A percentile compares a stretch with the other conserved stretches of the same genome.
Conservation (phyloP, 108 stramenopile genomes). For the Aurantiochytrium sp. region DNA sequence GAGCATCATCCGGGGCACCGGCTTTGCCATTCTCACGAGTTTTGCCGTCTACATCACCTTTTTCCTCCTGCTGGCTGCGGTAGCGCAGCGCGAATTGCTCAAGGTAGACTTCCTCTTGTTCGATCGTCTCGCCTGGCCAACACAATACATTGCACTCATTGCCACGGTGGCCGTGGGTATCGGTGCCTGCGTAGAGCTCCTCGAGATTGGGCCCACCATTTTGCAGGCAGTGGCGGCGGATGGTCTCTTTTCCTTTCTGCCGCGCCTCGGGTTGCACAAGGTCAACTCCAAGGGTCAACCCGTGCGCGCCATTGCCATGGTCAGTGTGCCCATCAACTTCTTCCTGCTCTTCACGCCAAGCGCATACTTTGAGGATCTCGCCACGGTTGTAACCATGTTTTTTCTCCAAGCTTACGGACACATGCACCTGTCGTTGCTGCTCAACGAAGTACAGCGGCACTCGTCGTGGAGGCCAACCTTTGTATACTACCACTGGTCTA, state of each 20-base stretch:
- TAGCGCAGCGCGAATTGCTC: neutral
- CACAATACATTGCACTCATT: neutral
- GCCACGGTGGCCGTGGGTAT: neutral
- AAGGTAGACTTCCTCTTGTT: slow-evolving; percentile 12
- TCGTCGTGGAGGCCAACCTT: neutral
- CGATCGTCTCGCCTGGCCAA: neutral
- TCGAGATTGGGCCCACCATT: slow-evolving; percentile 1
- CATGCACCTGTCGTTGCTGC: neutral
- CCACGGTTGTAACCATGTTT: slow-evolving; percentile 2
- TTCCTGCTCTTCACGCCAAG: neutral
- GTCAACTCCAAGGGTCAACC: neutral
- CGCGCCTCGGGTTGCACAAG: neutral
- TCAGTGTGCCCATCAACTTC: neutral
- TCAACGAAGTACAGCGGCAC: slow-evolving; percentile 5
- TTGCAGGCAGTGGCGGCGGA: neutral
- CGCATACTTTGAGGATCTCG: neutral
- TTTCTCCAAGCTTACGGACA: neutral
- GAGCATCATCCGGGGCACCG: neutral
- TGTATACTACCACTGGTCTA: slow-evolving; percentile 14
- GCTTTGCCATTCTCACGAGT: neutral
- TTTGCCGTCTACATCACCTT: neutral
- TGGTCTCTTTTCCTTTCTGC: slow-evolving; percentile 8
- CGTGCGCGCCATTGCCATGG: neutral
- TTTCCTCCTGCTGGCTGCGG: neutral
- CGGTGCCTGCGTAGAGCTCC: neutral